Base-by-base conservation (phyloP, 306 rosid genomes). In the Pterocarpus macrocarpus region DNA sequence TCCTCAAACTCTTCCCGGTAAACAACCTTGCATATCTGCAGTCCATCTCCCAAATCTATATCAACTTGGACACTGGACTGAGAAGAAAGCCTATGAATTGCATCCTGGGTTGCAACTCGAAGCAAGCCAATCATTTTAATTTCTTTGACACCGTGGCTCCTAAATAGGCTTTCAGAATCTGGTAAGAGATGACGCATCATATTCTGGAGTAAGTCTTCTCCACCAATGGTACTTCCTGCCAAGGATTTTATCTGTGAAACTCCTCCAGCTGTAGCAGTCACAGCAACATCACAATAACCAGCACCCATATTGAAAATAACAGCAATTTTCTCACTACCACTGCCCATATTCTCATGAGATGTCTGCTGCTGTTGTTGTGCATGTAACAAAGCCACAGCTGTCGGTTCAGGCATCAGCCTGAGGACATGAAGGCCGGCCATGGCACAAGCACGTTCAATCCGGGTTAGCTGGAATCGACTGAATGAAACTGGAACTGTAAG, bases 181-280 rank as follows among this genome's bases (percentile, higher is more conserved):
- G 97, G 97, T 66, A 91, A 81, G 43, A 94, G 87, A 84, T 90
- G 39, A 8, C 30, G 86, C 92, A 92, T 91, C 88, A 87, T 90
- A 58, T 89, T 94, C 89, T 91, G 98, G 79, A 94, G 97, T 71
- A 94, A 67, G 86, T 94, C 98, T 86, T 94, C 98, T 59, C 98
- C 98, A 33, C 97, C 98, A 12, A 89, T 57, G 36, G 97, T 81
- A 76, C 87, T 81, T 80, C 98, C 98, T 36, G 95, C 89, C 78
- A 94, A 77, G 61, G 98, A 86, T 83, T 88, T 92, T 72, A 92
- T 94, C 82, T 94, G 94, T 2, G 97, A 89, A 45, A 91, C 89
- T 64, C 98, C 97, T 62, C 95, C 95, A 0, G 91, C 92, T 16
- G 94, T 84, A 64, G 92, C 95, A 38, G 90, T 82, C 32, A 92